Evolutionary conservation across 2,329 filamentous ascomycete species (phyloP), one percentile per base, ranked within the genome.

Genomic region (Calonectria multiphialidica): DNA sequence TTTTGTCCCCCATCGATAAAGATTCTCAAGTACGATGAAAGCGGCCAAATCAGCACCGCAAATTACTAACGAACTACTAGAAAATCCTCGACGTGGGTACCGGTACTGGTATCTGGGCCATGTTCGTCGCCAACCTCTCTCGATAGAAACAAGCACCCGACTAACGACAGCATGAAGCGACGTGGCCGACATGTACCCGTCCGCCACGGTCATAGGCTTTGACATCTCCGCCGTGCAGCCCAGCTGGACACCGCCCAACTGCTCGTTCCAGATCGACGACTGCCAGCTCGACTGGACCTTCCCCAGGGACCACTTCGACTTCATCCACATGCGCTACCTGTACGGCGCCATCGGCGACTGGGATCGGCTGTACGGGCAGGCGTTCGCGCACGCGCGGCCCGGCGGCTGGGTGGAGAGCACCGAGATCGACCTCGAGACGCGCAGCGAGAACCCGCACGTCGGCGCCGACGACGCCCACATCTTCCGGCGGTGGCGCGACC

Each of bases 331-430:
- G 3, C 86, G 89, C 2, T 70, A 89, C 75, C 84, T 93, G 76
- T 83, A 86, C 8, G 92, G 92, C 23, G 86, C 87, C 59, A 88
- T 93, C 73, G 81, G 84, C 2, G 87, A 91, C 74, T 93, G 91
- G 83, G 83, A 85, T 28, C 82, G 87, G 18, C 82, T 93, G 12
- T 87, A 93, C 72, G 80, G 81, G 28, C 88, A 90, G 74, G 81
- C 87, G 2, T 90, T 83, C 73, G 82, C 82, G 65, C 86, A 89
- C 72, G 81, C 90, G 30, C 88, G 87, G 72, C 81, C 78, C 5
- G 76, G 82, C 16, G 81, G 80, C 40, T 83, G 77, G 74, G 75
- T 82, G 30, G 79, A 82, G 72, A 66, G 44, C 63, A 55, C 57
- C 64, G 80, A 80, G 9, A 73, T 75, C 7, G 79, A 80, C 33